Percentiles rank a stretch among this genome's conserved stretches.
Evolutionary conservation across 768 basidiomycete species (phyloP).

Genomic region (Hygrophoropsis aurantiaca): DNA sequence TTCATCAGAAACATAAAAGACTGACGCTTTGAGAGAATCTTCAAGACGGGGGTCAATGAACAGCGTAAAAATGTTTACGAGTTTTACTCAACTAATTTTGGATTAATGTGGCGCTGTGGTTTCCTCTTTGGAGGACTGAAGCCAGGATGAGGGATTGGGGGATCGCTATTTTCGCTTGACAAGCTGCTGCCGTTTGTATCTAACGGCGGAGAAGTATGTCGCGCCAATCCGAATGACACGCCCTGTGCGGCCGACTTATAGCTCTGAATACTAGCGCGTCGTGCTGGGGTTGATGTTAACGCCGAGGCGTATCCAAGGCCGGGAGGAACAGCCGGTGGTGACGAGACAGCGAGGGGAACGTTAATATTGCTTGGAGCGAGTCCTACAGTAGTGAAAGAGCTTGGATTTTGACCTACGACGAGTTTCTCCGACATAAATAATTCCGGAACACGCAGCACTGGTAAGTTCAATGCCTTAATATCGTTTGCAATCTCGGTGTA

Average conservation of each 20-base stretch:
- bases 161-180: constrained; percentile 47
- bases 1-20: constrained; percentile 12
- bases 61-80: constrained; percentile 9
- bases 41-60: constrained; percentile 19
- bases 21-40: constrained; percentile 66
- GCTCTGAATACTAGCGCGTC: constrained; percentile 27
- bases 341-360: constrained; percentile 1
- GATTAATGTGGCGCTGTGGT: constrained; percentile 45
- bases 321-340: constrained; percentile 1
- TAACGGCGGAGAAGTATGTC: constrained; percentile 36
- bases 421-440: constrained; percentile 64
- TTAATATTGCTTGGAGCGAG: constrained; percentile 8
- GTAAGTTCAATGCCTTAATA: constrained; percentile 56
- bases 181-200: constrained; percentile 44
- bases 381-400: constrained; percentile 23
- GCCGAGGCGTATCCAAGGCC: constrained; percentile 1
- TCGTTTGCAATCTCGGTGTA: constrained; percentile 61
- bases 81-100: constrained; percentile 47
- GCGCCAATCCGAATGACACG: constrained; percentile 19
- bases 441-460: constrained; percentile 51
- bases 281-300: constrained; percentile 15
- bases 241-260: constrained; percentile 44
- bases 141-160: constrained; percentile 21
- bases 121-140: constrained; percentile 32
- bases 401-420: constrained; percentile 7